These are phyloP conservation scores for Fusarium protoensiforme DNA, from an alignment of 2,329 filamentous ascomycete species.

Conservation along the genomic window DNA sequence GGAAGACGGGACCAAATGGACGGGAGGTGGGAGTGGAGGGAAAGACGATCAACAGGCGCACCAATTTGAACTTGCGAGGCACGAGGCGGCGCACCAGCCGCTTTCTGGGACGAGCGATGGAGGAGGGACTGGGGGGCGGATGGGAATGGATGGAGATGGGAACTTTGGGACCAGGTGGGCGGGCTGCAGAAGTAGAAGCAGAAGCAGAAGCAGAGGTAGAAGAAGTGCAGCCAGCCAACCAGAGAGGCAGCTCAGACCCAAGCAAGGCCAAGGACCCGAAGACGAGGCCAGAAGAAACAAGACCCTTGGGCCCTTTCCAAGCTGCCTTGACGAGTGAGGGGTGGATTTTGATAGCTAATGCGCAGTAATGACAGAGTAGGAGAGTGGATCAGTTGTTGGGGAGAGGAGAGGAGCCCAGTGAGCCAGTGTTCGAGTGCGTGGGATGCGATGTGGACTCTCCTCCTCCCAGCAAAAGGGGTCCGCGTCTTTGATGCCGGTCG, in stretches of 20 bases:
- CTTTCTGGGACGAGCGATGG: constrained; percentile 32
- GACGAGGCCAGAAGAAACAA: constrained; percentile 4
- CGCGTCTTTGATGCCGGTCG: constrained; percentile 31
- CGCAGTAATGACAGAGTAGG: constrained; percentile 5
- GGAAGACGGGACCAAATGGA: constrained; percentile 33
- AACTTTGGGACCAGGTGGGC: constrained; percentile 1
- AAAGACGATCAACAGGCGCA: constrained; percentile 34
- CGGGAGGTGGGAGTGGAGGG: constrained; percentile 34
- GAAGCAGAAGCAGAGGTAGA: neutral
- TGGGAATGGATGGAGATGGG: neutral
- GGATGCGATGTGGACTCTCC: constrained; percentile 34
- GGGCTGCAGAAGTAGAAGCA: neutral
- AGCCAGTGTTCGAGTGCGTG: constrained; percentile 36
- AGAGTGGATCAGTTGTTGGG: constrained; percentile 28
- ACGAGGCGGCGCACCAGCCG: constrained; percentile 37
- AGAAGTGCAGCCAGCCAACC: neutral
- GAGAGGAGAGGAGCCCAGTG: constrained; percentile 7
- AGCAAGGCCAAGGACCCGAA: neutral
- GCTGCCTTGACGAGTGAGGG: constrained; percentile 26
- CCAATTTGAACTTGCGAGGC: constrained; percentile 37
- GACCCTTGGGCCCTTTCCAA: constrained; percentile 22
- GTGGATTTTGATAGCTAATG: constrained; percentile 24
- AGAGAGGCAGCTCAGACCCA: neutral
- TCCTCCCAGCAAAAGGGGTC: constrained; percentile 35
- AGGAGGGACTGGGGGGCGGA: constrained; percentile 1